Evolutionary conservation across 1,139 yeast species (phyloP).

Genomic region (Yamadazyma sp.): DNA sequence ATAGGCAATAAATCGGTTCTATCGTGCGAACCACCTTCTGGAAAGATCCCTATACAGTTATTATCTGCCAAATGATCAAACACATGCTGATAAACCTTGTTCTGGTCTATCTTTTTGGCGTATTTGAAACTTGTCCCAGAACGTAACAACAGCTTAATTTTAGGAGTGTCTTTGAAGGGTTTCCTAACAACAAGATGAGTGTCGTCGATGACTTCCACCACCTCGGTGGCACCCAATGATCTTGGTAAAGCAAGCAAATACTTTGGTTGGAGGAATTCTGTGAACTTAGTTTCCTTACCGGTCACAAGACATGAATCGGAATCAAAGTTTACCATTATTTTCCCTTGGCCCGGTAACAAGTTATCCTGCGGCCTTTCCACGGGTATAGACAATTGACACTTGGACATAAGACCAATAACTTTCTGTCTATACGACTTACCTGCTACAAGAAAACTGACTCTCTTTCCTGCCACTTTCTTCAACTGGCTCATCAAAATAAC

Average conservation of each 20-base stretch:
- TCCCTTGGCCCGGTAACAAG: conserved; percentile 60
- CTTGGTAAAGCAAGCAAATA: conserved; percentile 80
- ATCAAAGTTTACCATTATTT: conserved; percentile 51
- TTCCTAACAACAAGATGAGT: conserved; percentile 68
- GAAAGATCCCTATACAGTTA: conserved; percentile 90
- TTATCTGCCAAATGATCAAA: conserved; percentile 79
- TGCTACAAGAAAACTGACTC: conserved; percentile 78
- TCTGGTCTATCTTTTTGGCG: conserved; percentile 85
- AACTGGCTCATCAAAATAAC: conserved; percentile 81
- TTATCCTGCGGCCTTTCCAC: conserved; percentile 91
- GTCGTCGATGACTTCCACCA: conserved; percentile 69
- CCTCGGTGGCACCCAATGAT: conserved; percentile 75
- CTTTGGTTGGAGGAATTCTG: conserved; percentile 59
- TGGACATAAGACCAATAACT: conserved; percentile 74
- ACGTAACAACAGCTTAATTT: conserved; percentile 40
- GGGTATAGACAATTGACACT: conserved; percentile 79
- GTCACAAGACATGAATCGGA: conserved; percentile 46
- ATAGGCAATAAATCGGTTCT: conserved; percentile 41
- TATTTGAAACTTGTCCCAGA: conserved; percentile 65
- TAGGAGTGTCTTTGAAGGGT: conserved; percentile 61
- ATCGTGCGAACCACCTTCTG: conserved; percentile 71
- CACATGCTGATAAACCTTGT: conserved; percentile 75
- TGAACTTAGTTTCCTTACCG: conserved; percentile 72
- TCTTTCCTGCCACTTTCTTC: conserved; percentile 63
- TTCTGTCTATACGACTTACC: conserved; percentile 69